Conservation (phyloP, 805 yeast species). For the Pichia cephalocereana region DNA sequence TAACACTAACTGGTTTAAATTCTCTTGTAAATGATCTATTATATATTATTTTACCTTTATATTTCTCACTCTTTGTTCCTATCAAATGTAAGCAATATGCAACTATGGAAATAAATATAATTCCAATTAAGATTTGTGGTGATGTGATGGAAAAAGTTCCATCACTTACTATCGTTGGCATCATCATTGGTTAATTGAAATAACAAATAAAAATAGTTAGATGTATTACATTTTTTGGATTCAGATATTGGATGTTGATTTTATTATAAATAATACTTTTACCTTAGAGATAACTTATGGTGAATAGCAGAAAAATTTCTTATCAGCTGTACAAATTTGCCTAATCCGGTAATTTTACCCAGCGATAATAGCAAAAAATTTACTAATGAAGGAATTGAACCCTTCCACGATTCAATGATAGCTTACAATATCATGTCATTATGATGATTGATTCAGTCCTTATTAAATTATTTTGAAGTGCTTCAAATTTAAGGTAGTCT, state of each 20-base stretch:
- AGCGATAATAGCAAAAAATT: not conserved
- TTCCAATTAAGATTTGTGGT: not conserved
- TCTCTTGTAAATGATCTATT: conserved; percentile 9
- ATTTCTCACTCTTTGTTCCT: not conserved
- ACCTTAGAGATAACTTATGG: too few species aligned
- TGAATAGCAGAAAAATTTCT: not conserved
- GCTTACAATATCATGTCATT: too few species aligned
- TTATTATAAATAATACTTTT: too few species aligned
- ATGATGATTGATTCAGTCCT: too few species aligned
- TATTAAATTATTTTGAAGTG: too few species aligned
- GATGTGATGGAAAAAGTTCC: not conserved
- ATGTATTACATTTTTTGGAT: too few species aligned
- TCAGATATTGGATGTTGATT: too few species aligned
- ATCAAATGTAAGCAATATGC: not conserved
- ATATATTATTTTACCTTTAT: not conserved
- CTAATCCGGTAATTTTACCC: conserved; percentile 6
- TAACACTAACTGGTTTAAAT: conserved; percentile 26
- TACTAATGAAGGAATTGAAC: not conserved
- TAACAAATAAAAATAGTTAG: too few species aligned
- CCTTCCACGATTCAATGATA: not conserved
- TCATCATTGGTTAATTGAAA: not conserved
- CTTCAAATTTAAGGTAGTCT: too few species aligned
- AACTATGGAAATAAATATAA: not conserved
- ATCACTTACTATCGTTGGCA: not conserved
- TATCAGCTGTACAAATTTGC: conserved; percentile 8